phyloP scores from a whole-genome alignment of 805 yeast species.

The Limtongia smithiae region DNA sequence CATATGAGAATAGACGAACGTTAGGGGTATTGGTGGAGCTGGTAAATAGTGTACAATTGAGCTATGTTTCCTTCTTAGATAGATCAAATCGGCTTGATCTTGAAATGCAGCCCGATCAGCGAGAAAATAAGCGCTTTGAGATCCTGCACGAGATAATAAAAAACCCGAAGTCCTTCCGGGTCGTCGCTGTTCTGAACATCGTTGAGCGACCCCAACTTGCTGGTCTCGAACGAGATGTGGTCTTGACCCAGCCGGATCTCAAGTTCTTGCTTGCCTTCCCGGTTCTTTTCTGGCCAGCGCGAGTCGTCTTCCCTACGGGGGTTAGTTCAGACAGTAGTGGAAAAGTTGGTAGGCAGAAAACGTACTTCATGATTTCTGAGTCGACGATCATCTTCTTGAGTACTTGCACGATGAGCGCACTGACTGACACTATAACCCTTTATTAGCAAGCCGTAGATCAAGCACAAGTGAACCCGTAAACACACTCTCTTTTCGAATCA shows the following conservation, averaged over 20 bases:
- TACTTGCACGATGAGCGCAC: conserved; percentile 39
- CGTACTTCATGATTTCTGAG: conserved; percentile 41
- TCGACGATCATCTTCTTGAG: conserved; percentile 39
- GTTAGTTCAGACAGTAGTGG: neutral
- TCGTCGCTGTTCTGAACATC: conserved; percentile 44
- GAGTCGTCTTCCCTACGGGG: conserved; percentile 38
- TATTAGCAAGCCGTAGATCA: neutral
- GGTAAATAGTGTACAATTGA: neutral
- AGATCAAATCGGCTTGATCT: conserved; percentile 29
- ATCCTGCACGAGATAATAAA: conserved; percentile 45
- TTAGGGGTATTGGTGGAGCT: neutral
- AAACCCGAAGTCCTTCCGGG: conserved; percentile 46
- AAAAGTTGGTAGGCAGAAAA: neutral
- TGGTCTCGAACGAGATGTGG: conserved; percentile 40
- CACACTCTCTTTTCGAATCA: conserved; percentile 41
- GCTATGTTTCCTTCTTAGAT: neutral
- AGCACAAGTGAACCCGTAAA: neutral
- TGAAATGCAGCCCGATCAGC: conserved; percentile 43
- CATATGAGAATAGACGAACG: neutral
- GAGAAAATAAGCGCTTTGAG: conserved; percentile 45
- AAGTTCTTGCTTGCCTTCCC: conserved; percentile 45
- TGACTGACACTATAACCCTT: conserved; percentile 35
- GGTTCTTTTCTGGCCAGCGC: conserved; percentile 43
- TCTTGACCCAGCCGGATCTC: conserved; percentile 41
- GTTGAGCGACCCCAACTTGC: conserved; percentile 41